Base-by-base conservation (phyloP, 176 grass and related monocot genomes). In the Ensete glaucum region DNA sequence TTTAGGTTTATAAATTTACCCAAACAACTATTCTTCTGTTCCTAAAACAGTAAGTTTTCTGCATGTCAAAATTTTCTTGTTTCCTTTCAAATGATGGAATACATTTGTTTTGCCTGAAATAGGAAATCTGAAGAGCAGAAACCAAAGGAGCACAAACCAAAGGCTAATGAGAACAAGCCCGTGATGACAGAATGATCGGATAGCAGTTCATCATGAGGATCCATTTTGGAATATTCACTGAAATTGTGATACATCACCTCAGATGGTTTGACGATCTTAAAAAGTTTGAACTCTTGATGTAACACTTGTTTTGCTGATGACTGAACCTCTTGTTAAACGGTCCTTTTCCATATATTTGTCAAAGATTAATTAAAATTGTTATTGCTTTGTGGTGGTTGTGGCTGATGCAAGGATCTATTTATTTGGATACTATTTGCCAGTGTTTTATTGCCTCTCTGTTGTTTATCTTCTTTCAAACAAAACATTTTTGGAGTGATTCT, bases 151-250 rank as follows among this genome's bases (percentile, higher is more conserved):
- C 87, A 96, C 74, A 92, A 70, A 67, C 85, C 85, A 15, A 87
- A 92, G 77, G 89, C 87, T 54, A 92, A 1, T 0, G 90, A 92
- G 80, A 92, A 92, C 85, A 92, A 88, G 55, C 81, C 87, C 64
- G 82, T 88, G 50, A 97, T 93, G 93, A 90, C 78, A 9, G 90
- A 92, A 88, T 92, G 84, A 85, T 22, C 20, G 14, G 3, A 7
- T 15, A 11, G 15, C 14, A 17, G 23, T 17, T 3, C 21, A 26
- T 27, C 17, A 66, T 4, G 11, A 66, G 22, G 23, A 66, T 66
- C 1, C 19, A 14, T 27, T 66, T 27, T 15, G 23, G 4, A 17
- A 57, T 57, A 19, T 6, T n/a, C n/a, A 9, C n/a, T 8, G 17
- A 19, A 17, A n/a, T n/a, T 60, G n/a, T 15, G 17, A 7, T 20